Evolutionary conservation across 140 eudicot genomes (phyloP).

Genomic region (Senecio squalidus): DNA sequence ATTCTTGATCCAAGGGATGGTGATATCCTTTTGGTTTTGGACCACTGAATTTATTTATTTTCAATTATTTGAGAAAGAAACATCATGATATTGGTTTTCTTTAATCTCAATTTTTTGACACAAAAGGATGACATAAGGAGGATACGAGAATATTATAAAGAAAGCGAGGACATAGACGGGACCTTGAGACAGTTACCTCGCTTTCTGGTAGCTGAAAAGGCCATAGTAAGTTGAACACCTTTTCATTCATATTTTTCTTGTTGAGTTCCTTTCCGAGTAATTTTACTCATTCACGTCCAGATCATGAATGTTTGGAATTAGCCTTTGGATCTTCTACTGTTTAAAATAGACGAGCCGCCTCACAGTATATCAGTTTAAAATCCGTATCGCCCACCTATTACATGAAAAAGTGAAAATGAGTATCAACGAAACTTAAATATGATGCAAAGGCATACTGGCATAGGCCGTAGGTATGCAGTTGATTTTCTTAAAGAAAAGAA

Average conservation of each 20-base stretch:
- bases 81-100: conserved; percentile 17
- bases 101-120: conserved; percentile 42
- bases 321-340: no score
- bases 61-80: neutral
- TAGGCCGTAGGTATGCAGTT: neutral
- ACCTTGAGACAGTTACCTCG: conserved; percentile 84
- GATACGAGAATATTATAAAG: conserved; percentile 78
- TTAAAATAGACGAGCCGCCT: no score
- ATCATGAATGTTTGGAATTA: no score
- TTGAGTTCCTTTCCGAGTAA: no score
- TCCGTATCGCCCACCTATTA: neutral
- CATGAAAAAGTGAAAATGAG: neutral
- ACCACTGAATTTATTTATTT: neutral
- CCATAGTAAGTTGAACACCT: conserved; percentile 64
- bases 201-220: conserved; percentile 81
- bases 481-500: neutral
- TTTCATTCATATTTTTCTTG: neutral
- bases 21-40: conserved; percentile 71
- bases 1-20: conserved; percentile 97
- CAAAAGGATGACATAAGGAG: conserved; percentile 68
- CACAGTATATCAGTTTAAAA: no score
- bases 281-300: no score
- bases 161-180: conserved; percentile 76
- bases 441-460: neutral
- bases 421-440: neutral